Conservation (phyloP, 2,329 filamentous ascomycete genomes). For the Diaporthe vexans region DNA sequence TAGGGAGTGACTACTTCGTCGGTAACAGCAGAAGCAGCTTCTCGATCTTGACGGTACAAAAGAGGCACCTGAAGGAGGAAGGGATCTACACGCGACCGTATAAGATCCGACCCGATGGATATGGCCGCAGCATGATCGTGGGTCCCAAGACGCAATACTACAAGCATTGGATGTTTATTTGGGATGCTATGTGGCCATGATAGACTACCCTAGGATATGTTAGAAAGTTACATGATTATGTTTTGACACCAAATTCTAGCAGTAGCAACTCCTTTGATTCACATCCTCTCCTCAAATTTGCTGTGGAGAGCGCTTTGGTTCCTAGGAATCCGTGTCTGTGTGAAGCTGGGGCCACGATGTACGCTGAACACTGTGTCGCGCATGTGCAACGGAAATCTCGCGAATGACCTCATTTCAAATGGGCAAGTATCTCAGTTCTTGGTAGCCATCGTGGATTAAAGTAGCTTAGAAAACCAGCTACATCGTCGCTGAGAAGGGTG, state of each 20-base stretch:
- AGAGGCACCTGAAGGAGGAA: slow-evolving; percentile 57
- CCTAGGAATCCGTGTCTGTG: too few species aligned
- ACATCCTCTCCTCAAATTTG: background rate
- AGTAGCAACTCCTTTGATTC: too few species aligned
- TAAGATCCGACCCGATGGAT: slow-evolving; percentile 57
- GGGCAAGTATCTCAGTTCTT: too few species aligned
- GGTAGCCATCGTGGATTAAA: too few species aligned
- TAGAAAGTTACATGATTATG: background rate
- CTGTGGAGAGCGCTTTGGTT: background rate
- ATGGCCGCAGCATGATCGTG: slow-evolving; percentile 58
- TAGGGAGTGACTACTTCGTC: slow-evolving; percentile 57
- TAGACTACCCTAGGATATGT: background rate
- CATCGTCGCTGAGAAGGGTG: too few species aligned
- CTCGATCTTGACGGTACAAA: slow-evolving; percentile 60
- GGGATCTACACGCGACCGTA: slow-evolving; percentile 59
- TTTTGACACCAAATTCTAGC: too few species aligned
- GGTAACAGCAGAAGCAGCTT: slow-evolving; percentile 63
- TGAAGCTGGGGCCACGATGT: too few species aligned
- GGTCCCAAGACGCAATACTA: slow-evolving; percentile 61
- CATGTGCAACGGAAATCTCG: too few species aligned
- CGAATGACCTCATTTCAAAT: too few species aligned
- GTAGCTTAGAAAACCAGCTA: too few species aligned
- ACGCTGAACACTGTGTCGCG: too few species aligned
- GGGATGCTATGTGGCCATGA: slow-evolving; percentile 59
- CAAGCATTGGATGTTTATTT: slow-evolving; percentile 64